Evolutionary conservation across 1,139 yeast genomes (phyloP), one percentile per base, ranked within the genome.

Genomic region (Blastobotrys elegans): DNA sequence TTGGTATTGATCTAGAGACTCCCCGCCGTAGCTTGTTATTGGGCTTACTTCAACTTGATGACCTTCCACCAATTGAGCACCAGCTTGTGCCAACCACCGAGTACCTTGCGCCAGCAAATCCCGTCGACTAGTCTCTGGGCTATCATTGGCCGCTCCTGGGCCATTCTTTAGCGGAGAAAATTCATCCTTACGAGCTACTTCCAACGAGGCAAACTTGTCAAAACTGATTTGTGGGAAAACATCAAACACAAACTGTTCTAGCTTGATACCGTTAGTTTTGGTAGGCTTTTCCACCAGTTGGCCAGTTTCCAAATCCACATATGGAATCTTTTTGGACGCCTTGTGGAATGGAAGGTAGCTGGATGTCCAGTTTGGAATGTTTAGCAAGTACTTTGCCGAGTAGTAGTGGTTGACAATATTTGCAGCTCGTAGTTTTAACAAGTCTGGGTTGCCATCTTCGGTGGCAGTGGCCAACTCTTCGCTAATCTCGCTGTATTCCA

Each of bases 351-450:
- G 97, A 58, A 94, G 74, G 60, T 68, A 74, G 48, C 79, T 73
- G 17, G 84, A 77, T 5, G 74, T 67, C 97, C 97, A 90, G 40
- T 71, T 61, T 6, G 86, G 83, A 49, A 89, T 73, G 40, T 69
- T 59, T 29, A 71, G 67, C 59, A 94, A 72, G 59, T 89, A 77
- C 24, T 77, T 82, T 43, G 86, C 87, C 4, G 92, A 83, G 69
- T 92, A 94, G 69, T 90, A 94, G 68, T 94, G 98, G 64, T 94
- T 94, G 51, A 92, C 99, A 56, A 94, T 94, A 68, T 94, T 94
- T 21, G 97, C 99, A 6, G 97, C 97, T 57, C 98, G 77, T 61
- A 88, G 77, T 56, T 77, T 79, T 52, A 94, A 73, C 56, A 83
- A 74, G 11, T 55, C 47, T 4, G 69, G 57, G 58, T 80, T 77